phyloP scores from a whole-genome alignment of 768 basidiomycete species.

The Mrakia gelida region DNA sequence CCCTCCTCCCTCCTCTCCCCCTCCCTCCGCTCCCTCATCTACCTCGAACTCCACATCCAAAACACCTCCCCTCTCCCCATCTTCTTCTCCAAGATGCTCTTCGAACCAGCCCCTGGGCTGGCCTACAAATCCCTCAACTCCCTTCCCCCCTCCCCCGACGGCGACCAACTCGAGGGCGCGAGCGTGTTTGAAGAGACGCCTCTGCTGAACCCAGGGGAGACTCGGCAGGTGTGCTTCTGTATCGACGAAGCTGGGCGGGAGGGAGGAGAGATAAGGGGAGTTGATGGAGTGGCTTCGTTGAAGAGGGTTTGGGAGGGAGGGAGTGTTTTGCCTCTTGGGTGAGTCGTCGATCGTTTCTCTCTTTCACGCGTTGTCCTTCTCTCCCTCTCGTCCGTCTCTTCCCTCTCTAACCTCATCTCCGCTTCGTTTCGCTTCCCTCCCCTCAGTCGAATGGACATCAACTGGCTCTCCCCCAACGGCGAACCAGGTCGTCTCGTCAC shows the following conservation, averaged over 20 bases:
- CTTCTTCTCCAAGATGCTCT: conserved; percentile 72
- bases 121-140: conserved; percentile 33
- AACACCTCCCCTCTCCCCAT: conserved; percentile 74
- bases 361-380: background rate
- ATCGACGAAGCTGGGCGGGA: conserved; percentile 45
- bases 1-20: conserved; percentile 65
- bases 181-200: conserved; percentile 62
- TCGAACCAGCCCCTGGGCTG: conserved; percentile 68
- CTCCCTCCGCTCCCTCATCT: conserved; percentile 70
- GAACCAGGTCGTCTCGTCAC: conserved; percentile 83
- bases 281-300: conserved; percentile 39
- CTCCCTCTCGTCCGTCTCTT: too few species aligned
- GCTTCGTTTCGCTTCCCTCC: background rate
- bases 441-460: conserved; percentile 63
- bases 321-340: conserved; percentile 68
- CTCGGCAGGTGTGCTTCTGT: conserved; percentile 82
- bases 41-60: conserved; percentile 88
- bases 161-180: background rate
- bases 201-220: conserved; percentile 76
- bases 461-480: conserved; percentile 78
- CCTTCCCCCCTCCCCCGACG: conserved; percentile 29
- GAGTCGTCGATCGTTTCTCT: background rate
- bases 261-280: background rate
- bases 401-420: background rate
- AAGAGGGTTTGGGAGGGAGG: conserved; percentile 55